Evolutionary conservation across 1,284 basidiomycete genomes (phyloP).

Genomic region (Tylopilus sp.): DNA sequence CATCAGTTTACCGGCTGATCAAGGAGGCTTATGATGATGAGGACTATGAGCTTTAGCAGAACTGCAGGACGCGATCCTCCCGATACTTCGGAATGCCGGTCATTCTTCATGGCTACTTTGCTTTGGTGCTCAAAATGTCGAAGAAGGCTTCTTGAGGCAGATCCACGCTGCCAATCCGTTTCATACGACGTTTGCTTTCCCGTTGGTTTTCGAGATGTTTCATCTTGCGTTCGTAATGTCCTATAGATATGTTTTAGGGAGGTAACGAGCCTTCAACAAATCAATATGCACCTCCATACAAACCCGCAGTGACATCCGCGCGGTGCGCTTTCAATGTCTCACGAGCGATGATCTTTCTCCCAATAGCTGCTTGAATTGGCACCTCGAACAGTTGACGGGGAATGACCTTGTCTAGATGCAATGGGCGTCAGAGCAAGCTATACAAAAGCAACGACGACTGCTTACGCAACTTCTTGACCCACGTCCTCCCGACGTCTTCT

Average conservation of each 20-base stretch:
- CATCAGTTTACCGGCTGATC: slow-evolving; percentile 84
- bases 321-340: slow-evolving; percentile 85
- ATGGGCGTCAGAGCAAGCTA: background rate
- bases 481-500: slow-evolving; percentile 66
- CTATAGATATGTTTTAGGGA: slow-evolving; percentile 32
- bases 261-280: background rate
- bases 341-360: slow-evolving; percentile 82
- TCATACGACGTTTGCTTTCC: slow-evolving; percentile 83
- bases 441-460: slow-evolving; percentile 6
- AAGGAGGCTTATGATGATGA: slow-evolving; percentile 93
- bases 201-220: slow-evolving; percentile 92
- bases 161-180: slow-evolving; percentile 80
- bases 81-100: background rate
- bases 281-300: slow-evolving; percentile 72
- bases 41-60: slow-evolving; percentile 65
- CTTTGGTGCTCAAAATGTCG: slow-evolving; percentile 65
- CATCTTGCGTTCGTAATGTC: slow-evolving; percentile 86
- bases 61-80: background rate
- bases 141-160: slow-evolving; percentile 90
- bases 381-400: slow-evolving; percentile 93
- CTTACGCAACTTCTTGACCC: slow-evolving; percentile 88
- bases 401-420: slow-evolving; percentile 71
- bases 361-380: slow-evolving; percentile 83
- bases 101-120: slow-evolving; percentile 19
- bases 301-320: slow-evolving; percentile 91